A percentile compares a stretch with the other conserved stretches of the same genome.
Conservation (phyloP, 345 rosid genomes). For the Trapa incisa region DNA sequence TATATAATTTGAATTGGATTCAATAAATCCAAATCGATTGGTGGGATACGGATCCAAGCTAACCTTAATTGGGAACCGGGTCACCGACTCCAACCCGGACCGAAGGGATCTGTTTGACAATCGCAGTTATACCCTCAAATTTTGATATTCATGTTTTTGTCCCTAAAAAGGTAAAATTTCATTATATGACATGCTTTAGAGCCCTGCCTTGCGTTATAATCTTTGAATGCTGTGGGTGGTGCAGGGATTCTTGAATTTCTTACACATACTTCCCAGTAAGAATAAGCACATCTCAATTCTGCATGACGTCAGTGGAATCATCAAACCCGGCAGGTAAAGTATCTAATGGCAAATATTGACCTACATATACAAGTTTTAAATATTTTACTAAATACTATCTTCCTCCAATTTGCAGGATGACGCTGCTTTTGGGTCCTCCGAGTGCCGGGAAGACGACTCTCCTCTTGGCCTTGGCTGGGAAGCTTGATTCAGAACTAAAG, state of each 20-base stretch:
- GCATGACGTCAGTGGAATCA: constrained; percentile 26
- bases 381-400: background rate
- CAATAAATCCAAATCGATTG: too few species aligned
- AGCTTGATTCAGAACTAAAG: constrained; percentile 3
- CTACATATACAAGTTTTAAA: too few species aligned
- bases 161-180: background rate
- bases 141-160: background rate
- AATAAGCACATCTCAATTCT: constrained; percentile 26
- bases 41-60: too few species aligned
- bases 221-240: background rate
- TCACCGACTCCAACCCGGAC: too few species aligned
- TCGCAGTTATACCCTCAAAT: background rate
- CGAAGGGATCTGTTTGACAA: too few species aligned
- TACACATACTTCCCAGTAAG: constrained; percentile 16
- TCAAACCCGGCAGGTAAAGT: constrained; percentile 29
- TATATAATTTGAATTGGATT: too few species aligned
- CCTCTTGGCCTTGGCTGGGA: constrained; percentile 4
- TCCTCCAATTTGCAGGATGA: constrained; percentile 7
- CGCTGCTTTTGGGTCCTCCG: constrained; percentile 18
- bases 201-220: background rate
- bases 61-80: too few species aligned
- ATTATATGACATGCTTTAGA: background rate
- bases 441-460: constrained; percentile 7
- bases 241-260: constrained; percentile 14
- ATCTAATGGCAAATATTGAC: background rate